Conservation (phyloP, 2,329 filamentous ascomycete species). For the Aspergillus eucalypticola region DNA sequence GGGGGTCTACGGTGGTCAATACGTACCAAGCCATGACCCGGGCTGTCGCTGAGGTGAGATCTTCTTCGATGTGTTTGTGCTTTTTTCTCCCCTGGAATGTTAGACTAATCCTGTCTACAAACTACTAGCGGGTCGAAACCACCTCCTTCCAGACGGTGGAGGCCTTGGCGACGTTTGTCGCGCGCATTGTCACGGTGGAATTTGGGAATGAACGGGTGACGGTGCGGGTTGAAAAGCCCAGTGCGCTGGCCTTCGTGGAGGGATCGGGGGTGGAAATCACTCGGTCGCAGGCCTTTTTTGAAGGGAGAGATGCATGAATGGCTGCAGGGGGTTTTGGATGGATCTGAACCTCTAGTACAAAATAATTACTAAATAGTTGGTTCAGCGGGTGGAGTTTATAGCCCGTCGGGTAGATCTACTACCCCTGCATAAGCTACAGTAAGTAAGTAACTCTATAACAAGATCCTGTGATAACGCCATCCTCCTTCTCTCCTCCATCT, state of each 20-base stretch:
- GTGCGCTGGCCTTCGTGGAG: conserved; percentile 52
- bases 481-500: no score
- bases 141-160: conserved; percentile 54
- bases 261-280: conserved; percentile 53
- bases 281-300: conserved; percentile 48
- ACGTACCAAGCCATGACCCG: conserved; percentile 44
- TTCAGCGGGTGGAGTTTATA: not conserved
- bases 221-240: conserved; percentile 53
- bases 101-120: conserved; percentile 12
- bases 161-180: conserved; percentile 51
- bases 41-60: conserved; percentile 40
- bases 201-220: conserved; percentile 50
- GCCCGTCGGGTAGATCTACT: not conserved
- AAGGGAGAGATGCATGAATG: conserved; percentile 13
- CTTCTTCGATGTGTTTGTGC: not conserved
- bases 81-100: conserved; percentile 4
- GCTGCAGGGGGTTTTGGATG: not conserved
- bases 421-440: no score
- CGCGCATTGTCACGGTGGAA: conserved; percentile 47
- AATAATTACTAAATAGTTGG: not conserved
- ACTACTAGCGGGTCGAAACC: conserved; percentile 44
- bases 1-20: conserved; percentile 36
- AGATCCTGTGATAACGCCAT: not conserved
- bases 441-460: no score
- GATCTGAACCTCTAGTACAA: no score